A percentile compares a stretch with the other conserved stretches of the same genome.
Evolutionary conservation across 495 filamentous ascomycete genomes (phyloP).

Genomic region (Trichoderma gamsii): DNA sequence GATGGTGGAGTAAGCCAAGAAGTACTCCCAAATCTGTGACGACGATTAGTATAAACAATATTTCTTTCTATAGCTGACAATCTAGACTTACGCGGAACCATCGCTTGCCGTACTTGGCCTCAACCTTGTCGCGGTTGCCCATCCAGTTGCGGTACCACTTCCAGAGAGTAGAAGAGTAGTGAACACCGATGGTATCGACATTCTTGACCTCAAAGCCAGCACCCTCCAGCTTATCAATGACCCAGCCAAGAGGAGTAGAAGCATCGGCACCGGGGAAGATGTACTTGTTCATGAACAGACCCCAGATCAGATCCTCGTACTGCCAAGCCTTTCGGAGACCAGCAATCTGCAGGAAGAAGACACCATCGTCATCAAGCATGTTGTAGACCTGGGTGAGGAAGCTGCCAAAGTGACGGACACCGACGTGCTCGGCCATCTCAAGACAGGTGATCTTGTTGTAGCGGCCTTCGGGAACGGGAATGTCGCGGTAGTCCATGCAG

Average conservation of each 20-base stretch:
- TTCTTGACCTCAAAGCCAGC: constrained; percentile 74
- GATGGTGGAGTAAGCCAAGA: constrained; percentile 91
- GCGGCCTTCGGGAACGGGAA: constrained; percentile 57
- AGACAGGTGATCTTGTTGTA: constrained; percentile 85
- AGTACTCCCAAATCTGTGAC: constrained; percentile 91
- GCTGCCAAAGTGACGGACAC: constrained; percentile 61
- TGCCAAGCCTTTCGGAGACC: constrained; percentile 79
- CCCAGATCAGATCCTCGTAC: constrained; percentile 84
- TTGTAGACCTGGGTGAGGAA: constrained; percentile 72
- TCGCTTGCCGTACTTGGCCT: constrained; percentile 88
- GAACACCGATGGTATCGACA: constrained; percentile 85
- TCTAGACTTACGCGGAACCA: constrained; percentile 80
- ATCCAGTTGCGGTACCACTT: constrained; percentile 99
- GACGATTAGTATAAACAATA: background rate
- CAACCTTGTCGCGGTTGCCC: constrained; percentile 88
- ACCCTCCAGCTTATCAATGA: constrained; percentile 62
- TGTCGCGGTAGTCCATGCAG: constrained; percentile 83
- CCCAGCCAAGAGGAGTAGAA: constrained; percentile 69
- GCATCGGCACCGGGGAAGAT: constrained; percentile 86
- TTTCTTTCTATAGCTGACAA: background rate
- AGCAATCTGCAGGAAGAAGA: constrained; percentile 79
- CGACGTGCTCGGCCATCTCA: constrained; percentile 89
- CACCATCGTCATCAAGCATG: constrained; percentile 83
- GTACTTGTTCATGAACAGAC: constrained; percentile 89
- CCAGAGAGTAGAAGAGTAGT: constrained; percentile 97